Evolutionary conservation across 2,329 filamentous ascomycete species (phyloP), one percentile per base, ranked within the genome.

Genomic region (Tolypocladium ovalisporum): DNA sequence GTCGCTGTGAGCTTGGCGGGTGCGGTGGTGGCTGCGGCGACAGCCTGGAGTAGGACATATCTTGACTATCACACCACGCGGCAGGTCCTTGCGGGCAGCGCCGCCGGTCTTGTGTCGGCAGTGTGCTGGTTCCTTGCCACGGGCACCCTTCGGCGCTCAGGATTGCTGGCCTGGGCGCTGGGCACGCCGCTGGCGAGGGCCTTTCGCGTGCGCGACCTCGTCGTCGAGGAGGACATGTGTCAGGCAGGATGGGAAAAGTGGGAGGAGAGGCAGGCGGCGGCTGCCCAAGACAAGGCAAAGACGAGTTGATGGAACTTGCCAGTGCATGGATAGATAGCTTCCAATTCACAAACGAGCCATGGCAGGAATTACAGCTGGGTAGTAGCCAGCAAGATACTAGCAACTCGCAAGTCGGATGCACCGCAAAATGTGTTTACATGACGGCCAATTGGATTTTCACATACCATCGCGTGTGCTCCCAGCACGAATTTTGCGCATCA

Each of bases 191-290:
- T 88, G 4, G 81, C 84, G 3, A 81, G 82, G 66, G 79, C 84
- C 62, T 75, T 94, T 53, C 80, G 93, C 59, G 76, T 96, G 53
- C 80, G 94, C 59, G 94, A 99, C 71, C 74, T 99, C 61, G 84
- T 95, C 15, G 79, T 95, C 8, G 87, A 88, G 69, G 93, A 97
- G 73, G 93, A 97, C 72, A 73, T 96, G 64, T 87, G 87, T 37
- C 90, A 96, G 75, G 87, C 91, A 47, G 94, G 94, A 2, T 99
- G 93, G 93, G 89, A 92, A 73, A 87, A 89, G 69, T 97, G 92
- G 90, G 86, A 93, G 71, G 76, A 78, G 54, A 73, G 66, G 63
- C 76, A 75, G 63, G 66, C 65, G 42, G 71, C 71, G 32, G 68
- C 67, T 57, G 39, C 37, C 10, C 63, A 63, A 56, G 65, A 65